Evolutionary conservation across 768 basidiomycete genomes (phyloP).

Genomic region (Suillus clintonianus): DNA sequence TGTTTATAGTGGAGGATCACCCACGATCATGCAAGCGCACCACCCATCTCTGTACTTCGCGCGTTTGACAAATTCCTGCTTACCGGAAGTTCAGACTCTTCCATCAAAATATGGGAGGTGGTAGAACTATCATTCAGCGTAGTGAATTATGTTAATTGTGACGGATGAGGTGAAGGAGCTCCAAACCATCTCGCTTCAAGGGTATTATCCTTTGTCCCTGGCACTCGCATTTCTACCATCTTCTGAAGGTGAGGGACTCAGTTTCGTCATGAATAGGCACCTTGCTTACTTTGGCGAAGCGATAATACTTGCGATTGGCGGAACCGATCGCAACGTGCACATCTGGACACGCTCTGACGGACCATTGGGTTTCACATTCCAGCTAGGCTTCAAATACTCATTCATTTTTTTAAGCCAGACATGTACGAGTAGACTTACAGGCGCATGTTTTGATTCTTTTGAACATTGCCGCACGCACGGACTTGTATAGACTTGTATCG

Average conservation of each 20-base stretch:
- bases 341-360: constrained; percentile 73
- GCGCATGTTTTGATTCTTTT: too few relatives aligned
- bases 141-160: constrained; percentile 9
- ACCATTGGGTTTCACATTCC: constrained; percentile 38
- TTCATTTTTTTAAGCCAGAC: constrained; percentile 37
- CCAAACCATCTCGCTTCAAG: constrained; percentile 65
- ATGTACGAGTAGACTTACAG: too few relatives aligned
- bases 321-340: constrained; percentile 80
- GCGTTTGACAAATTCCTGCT: constrained; percentile 51
- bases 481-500: too few relatives aligned
- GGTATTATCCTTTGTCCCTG: constrained; percentile 75
- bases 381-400: neutral
- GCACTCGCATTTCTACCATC: constrained; percentile 65
- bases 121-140: constrained; percentile 19
- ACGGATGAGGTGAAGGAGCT: constrained; percentile 42
- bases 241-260: constrained; percentile 53
- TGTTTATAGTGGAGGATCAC: constrained; percentile 57
- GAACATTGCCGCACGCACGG: too few relatives aligned
- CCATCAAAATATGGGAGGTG: constrained; percentile 74
- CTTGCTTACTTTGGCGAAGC: constrained; percentile 38
- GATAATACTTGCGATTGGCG: constrained; percentile 74
- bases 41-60: constrained; percentile 68
- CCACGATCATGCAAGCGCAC: constrained; percentile 58
- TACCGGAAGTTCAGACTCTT: constrained; percentile 83
- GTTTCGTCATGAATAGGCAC: neutral